Percentiles rank a stretch among this genome's conserved stretches.
Conservation (phyloP, 441 rosid species). For the Daphne laureola region DNA sequence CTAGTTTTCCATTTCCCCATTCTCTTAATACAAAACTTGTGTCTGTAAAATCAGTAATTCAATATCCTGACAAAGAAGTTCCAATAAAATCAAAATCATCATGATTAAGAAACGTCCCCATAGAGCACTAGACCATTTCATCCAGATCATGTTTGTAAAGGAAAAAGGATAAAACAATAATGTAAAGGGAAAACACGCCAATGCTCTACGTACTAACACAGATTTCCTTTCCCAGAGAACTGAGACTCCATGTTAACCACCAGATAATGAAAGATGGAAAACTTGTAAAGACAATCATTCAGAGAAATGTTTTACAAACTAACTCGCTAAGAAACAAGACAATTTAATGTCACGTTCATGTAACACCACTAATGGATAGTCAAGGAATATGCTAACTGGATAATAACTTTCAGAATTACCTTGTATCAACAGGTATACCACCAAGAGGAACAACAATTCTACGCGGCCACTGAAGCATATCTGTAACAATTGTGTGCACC, state of each 20-base stretch:
- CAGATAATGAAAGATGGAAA: too few species aligned
- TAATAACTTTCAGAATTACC: constrained; percentile 29
- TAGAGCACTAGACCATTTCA: background rate
- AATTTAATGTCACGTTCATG: too few species aligned
- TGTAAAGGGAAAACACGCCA: background rate
- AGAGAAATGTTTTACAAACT: too few species aligned
- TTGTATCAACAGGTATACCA: constrained; percentile 80
- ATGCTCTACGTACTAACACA: too few species aligned
- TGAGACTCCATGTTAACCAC: too few species aligned
- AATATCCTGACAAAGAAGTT: background rate
- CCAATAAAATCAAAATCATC: background rate
- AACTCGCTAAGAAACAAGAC: too few species aligned
- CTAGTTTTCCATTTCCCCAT: too few species aligned
- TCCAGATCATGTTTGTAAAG: background rate
- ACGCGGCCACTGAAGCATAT: constrained; percentile 99
- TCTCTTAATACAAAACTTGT: too few species aligned
- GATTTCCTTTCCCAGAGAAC: too few species aligned
- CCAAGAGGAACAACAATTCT: constrained; percentile 95
- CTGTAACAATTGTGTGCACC: constrained; percentile 68
- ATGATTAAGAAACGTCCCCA: background rate
- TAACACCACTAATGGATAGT: too few species aligned
- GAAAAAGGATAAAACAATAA: background rate
- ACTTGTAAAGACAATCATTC: too few species aligned
- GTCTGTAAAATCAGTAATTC: background rate
- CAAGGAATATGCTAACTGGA: constrained; percentile 1